These are phyloP conservation scores for Naegleria gruberi DNA, from an alignment of 208 protist species.

Conservation along the genomic window DNA sequence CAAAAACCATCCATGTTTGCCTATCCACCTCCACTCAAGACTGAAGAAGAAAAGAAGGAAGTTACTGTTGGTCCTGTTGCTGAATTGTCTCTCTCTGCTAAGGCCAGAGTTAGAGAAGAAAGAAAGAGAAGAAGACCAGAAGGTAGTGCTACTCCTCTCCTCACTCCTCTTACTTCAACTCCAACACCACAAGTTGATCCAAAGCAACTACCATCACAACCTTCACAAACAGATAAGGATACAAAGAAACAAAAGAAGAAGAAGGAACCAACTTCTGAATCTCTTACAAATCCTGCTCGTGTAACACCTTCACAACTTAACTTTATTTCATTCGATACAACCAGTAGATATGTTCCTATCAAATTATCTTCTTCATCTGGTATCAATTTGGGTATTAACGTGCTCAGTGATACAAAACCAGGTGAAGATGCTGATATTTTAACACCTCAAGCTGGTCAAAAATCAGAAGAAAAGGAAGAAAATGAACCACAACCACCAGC, in stretches of 20 bases:
- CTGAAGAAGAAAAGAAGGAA: slow-evolving; percentile 34
- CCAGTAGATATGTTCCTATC: slow-evolving; percentile 43
- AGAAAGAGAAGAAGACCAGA: slow-evolving; percentile 44
- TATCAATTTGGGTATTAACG: neutral
- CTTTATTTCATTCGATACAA: slow-evolving; percentile 43
- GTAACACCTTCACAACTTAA: slow-evolving; percentile 50
- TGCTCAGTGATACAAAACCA: neutral
- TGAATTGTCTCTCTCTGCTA: slow-evolving; percentile 47
- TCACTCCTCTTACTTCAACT: neutral
- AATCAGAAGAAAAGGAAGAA: no score
- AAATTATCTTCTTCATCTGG: neutral
- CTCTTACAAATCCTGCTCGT: slow-evolving; percentile 58
- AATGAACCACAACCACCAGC: no score
- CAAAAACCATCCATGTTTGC: slow-evolving; percentile 83
- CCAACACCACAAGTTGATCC: neutral
- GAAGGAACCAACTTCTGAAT: slow-evolving; percentile 44
- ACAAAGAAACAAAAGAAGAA: slow-evolving; percentile 41
- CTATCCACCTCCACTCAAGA: slow-evolving; percentile 54
- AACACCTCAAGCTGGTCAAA: no score
- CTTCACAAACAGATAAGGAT: slow-evolving; percentile 25
- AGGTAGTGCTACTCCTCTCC: slow-evolving; percentile 5
- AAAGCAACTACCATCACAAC: neutral
- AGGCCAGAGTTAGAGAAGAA: slow-evolving; percentile 36
- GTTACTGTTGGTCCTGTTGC: slow-evolving; percentile 40
- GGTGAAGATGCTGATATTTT: neutral